Conservation (phyloP, 2,329 filamentous ascomycete species). For the Torrubiella hemipterigena region DNA sequence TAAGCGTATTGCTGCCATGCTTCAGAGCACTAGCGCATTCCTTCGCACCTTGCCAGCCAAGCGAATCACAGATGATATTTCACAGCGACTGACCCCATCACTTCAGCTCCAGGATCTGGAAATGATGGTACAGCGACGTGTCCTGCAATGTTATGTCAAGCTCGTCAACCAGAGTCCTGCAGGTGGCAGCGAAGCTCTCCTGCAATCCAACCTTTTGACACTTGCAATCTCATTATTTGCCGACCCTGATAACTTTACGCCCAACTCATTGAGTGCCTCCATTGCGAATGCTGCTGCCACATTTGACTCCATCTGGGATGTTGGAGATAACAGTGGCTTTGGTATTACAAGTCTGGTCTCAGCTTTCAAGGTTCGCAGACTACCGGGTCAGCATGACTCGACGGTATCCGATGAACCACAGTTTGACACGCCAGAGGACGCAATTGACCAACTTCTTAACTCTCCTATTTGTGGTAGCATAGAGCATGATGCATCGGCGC, state of each 20-base stretch:
- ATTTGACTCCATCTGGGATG: constrained; percentile 92
- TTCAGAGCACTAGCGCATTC: constrained; percentile 88
- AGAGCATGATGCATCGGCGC: constrained; percentile 76
- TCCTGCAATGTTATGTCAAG: constrained; percentile 90
- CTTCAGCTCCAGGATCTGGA: constrained; percentile 84
- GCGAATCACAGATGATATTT: constrained; percentile 77
- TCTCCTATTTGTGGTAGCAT: constrained; percentile 71
- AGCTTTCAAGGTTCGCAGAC: constrained; percentile 59
- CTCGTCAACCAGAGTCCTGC: constrained; percentile 79
- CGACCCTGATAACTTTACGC: constrained; percentile 78
- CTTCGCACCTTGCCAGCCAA: constrained; percentile 72
- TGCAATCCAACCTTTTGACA: constrained; percentile 85
- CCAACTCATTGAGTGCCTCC: constrained; percentile 75
- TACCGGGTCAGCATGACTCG: constrained; percentile 56
- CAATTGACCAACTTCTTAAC: constrained; percentile 48
- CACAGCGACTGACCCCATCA: constrained; percentile 71
- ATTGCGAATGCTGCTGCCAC: constrained; percentile 83
- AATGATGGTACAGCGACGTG: constrained; percentile 83
- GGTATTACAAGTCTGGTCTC: constrained; percentile 78
- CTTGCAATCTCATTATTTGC: constrained; percentile 85
- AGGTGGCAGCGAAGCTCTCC: constrained; percentile 70
- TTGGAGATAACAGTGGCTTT: constrained; percentile 88
- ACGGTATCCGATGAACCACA: constrained; percentile 32
- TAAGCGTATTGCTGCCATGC: constrained; percentile 82
- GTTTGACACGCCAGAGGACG: constrained; percentile 48